These are phyloP conservation scores for Daphne laureola DNA, from an alignment of 441 rosid species.

Conservation along the genomic window DNA sequence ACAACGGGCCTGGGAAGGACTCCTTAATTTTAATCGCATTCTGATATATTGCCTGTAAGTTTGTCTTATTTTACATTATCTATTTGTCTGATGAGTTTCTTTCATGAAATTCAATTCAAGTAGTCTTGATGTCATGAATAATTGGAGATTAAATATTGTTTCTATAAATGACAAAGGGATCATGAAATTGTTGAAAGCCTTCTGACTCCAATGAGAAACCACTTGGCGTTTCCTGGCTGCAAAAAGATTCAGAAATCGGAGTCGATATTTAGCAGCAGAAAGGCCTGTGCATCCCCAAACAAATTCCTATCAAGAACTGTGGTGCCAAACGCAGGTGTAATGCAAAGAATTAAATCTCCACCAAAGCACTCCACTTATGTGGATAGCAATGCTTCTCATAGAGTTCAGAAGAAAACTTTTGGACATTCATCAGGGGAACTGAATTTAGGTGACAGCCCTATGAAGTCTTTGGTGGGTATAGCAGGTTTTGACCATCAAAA, in stretches of 20 bases:
- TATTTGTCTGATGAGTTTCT: not conserved
- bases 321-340: slow-evolving; percentile 9
- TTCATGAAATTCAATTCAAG: no score
- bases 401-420: slow-evolving; percentile 4
- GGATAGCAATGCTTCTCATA: slow-evolving; percentile 13
- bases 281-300: slow-evolving; percentile 10
- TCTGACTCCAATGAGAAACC: slow-evolving; percentile 52
- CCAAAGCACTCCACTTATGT: slow-evolving; percentile 1
- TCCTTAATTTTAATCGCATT: slow-evolving; percentile 43
- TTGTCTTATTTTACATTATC: slow-evolving; percentile 2
- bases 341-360: slow-evolving; percentile 17
- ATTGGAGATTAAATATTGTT: slow-evolving; percentile 2
- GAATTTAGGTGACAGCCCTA: slow-evolving; percentile 9
- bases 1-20: slow-evolving; percentile 52
- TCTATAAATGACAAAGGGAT: slow-evolving; percentile 30
- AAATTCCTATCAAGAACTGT: slow-evolving; percentile 12
- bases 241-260: slow-evolving; percentile 16
- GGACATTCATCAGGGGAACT: slow-evolving; percentile 17
- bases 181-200: slow-evolving; percentile 33
- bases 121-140: no score
- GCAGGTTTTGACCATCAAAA: slow-evolving; percentile 2
- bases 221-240: slow-evolving; percentile 46
- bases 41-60: slow-evolving; percentile 68
- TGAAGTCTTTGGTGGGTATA: slow-evolving; percentile 16
- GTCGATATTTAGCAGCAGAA: slow-evolving; percentile 14